Evolutionary conservation across 2,329 filamentous ascomycete genomes (phyloP).

Genomic region (Apiospora saccharicola): DNA sequence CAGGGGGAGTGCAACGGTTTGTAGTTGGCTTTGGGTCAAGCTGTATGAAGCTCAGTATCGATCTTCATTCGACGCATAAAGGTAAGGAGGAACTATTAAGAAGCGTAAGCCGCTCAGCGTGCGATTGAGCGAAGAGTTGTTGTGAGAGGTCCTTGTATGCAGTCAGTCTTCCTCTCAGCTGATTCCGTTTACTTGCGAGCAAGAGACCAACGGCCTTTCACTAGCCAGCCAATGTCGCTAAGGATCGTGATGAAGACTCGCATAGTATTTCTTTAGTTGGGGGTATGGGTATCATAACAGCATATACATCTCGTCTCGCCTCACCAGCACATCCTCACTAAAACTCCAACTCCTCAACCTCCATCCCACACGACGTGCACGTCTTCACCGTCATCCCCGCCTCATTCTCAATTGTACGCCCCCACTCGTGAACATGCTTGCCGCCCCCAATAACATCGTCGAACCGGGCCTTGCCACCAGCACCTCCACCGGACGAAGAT

Average conservation of each 20-base stretch:
- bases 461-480: constrained; percentile 64
- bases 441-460: constrained; percentile 77
- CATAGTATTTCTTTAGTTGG: neutral
- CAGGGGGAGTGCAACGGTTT: neutral
- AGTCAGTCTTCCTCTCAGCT: no score
- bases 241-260: neutral
- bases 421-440: constrained; percentile 91
- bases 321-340: constrained; percentile 39
- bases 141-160: no score
- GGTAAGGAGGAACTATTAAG: no score
- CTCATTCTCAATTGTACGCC: constrained; percentile 71
- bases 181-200: no score
- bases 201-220: neutral
- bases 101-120: no score
- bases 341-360: constrained; percentile 79
- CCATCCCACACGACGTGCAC: constrained; percentile 78
- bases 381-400: constrained; percentile 82
- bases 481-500: constrained; percentile 44
- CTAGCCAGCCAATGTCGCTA: neutral
- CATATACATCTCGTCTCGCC: neutral
- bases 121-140: no score
- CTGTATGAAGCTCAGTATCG: no score
- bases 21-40: neutral
- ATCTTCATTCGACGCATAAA: no score
- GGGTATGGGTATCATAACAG: neutral